Base-by-base conservation (phyloP, 495 filamentous ascomycete genomes). In the Penicillium angulare region DNA sequence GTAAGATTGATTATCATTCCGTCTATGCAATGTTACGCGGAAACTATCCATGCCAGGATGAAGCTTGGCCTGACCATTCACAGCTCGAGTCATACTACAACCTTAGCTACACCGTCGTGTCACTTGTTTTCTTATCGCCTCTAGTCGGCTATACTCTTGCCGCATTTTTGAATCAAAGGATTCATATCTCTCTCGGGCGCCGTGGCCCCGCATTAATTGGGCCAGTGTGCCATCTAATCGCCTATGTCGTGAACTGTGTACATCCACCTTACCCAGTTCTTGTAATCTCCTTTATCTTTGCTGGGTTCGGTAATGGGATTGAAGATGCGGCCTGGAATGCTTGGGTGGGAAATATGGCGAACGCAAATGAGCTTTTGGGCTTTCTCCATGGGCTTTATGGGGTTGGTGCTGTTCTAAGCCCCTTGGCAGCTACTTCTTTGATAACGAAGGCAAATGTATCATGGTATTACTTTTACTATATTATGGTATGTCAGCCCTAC, bases 181-280 rank as follows among this genome's bases (percentile, higher is more conserved):
- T 86, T 45, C 82, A 86, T 63, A 57, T 71, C 38, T 64, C 65
- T 23, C 68, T 86, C 44, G 90, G 90, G 13, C 89, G 90, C 39
- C 82, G 83, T 0, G 90, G 90, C 10, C 79, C 92, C 2, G 88
- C 88, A 24, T 47, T 87, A 38, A 67, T 92, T 13, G 82, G 71
- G 1, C 86, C 89, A 0, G 44, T 65, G 1, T 86, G 79, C 63
- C 85, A 87, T 48, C 54, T 92, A 5, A 57, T 87, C 12, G 79
- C 87, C 21, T 85, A 83, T 55, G 65, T 81, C 31, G 68, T 87
- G 59, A 80, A 83, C 55, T 69, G 72, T 32, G 26, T 79, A 0
- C 83, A 85, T 50, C 83, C 83, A 2, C 81, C 79, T 0, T 86
- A 80, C 49, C 80, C 80, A 0, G 83, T 80, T 0, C 66, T 86